Evolutionary conservation across 495 filamentous ascomycete genomes (phyloP).

Genomic region (Tuber microsphaerosporum): DNA sequence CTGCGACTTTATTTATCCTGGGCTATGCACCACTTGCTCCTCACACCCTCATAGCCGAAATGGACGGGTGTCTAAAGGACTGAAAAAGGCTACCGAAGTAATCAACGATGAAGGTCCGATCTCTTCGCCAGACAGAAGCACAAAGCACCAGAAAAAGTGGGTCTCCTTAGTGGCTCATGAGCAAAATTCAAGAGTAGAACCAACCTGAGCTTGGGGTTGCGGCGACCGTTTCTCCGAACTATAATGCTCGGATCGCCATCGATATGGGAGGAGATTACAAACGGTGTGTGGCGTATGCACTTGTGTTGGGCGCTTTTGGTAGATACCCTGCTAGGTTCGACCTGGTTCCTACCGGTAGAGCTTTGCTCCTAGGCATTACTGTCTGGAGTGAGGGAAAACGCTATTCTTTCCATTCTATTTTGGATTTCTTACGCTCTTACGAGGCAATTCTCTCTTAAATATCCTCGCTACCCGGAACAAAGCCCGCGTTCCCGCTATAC

Average conservation of each 20-base stretch:
- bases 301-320: background rate
- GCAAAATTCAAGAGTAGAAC: background rate
- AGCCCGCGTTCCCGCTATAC: background rate
- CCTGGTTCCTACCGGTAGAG: background rate
- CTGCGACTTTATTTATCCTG: conserved; percentile 58
- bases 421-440: background rate
- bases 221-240: background rate
- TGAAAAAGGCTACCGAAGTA: background rate
- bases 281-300: background rate
- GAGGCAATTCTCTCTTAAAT: background rate
- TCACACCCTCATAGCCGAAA: background rate
- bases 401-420: background rate
- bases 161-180: background rate
- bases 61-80: background rate
- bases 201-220: background rate
- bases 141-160: background rate
- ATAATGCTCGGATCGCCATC: background rate
- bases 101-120: background rate
- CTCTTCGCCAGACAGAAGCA: background rate
- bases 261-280: background rate
- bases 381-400: background rate
- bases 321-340: background rate
- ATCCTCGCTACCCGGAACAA: background rate
- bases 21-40: conserved; percentile 27
- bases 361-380: background rate